A percentile compares a stretch with the other conserved stretches of the same genome.
Conservation (phyloP, 352 stramenopile genomes). For the Lagenidium sp. region DNA sequence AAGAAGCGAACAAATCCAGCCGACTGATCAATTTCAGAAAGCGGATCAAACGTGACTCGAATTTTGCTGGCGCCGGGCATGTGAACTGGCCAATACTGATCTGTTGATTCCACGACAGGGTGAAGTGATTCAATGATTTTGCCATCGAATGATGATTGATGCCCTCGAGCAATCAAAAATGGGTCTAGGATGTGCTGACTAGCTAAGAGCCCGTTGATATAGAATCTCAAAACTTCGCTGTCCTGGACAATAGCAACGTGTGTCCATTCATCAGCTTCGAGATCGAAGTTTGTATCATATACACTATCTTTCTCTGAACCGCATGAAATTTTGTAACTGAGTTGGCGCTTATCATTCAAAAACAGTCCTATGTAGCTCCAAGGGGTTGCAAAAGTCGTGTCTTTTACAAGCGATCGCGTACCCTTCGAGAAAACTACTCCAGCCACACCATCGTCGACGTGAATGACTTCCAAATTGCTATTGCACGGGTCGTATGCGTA, state of each 20-base stretch:
- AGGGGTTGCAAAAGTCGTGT: constrained; percentile 27
- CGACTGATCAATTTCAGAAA: constrained; percentile 53
- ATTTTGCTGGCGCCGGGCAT: constrained; percentile 66
- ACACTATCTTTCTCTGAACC: constrained; percentile 45
- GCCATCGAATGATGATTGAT: constrained; percentile 26
- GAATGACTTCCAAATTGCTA: constrained; percentile 40
- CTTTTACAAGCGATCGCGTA: constrained; percentile 47
- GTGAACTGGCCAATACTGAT: constrained; percentile 63
- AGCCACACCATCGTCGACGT: constrained; percentile 37
- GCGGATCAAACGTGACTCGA: constrained; percentile 62
- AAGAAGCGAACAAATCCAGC: constrained; percentile 65
- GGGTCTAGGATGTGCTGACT: constrained; percentile 54
- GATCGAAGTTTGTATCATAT: constrained; percentile 54
- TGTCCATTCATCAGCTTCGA: constrained; percentile 52
- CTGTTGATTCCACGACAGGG: constrained; percentile 32
- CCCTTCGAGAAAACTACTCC: constrained; percentile 68
- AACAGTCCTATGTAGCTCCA: constrained; percentile 74
- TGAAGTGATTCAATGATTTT: constrained; percentile 58
- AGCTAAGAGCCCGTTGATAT: constrained; percentile 55
- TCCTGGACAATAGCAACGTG: constrained; percentile 65
- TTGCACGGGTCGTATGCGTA: constrained; percentile 46
- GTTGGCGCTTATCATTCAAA: constrained; percentile 47
- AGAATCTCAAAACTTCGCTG: constrained; percentile 45
- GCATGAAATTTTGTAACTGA: constrained; percentile 56
- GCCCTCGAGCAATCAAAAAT: constrained; percentile 45